A percentile compares a stretch with the other conserved stretches of the same genome.
Conservation (phyloP, 2,329 filamentous ascomycete genomes). For the Botrytis sinoallii region DNA sequence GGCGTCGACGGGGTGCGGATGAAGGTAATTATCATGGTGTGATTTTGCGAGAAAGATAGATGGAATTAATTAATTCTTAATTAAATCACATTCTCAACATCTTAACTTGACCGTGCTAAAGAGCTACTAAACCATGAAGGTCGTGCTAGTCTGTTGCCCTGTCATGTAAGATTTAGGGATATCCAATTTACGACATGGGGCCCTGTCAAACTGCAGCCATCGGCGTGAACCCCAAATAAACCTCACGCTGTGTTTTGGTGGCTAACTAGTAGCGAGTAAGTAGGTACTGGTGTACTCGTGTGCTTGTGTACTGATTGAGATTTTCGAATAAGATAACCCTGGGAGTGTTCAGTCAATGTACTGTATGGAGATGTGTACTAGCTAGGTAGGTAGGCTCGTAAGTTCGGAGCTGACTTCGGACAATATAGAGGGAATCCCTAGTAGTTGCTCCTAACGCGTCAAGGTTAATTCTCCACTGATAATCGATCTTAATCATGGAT, state of each 20-base stretch:
- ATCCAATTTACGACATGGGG: slow-evolving; percentile 10
- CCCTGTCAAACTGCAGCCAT: slow-evolving; percentile 14
- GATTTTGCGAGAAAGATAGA: not conserved
- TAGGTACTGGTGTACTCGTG: not conserved
- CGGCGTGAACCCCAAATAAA: slow-evolving; percentile 4
- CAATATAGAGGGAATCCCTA: slow-evolving; percentile 21
- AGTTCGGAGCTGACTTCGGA: slow-evolving; percentile 24
- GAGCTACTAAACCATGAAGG: not conserved
- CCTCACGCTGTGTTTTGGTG: slow-evolving; percentile 13
- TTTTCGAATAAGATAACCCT: not conserved
- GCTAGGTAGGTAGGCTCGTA: not conserved
- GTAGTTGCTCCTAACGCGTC: slow-evolving; percentile 22
- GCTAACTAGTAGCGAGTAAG: slow-evolving; percentile 2
- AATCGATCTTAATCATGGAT: slow-evolving; percentile 1
- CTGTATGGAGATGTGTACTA: not conserved
- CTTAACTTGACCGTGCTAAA: not conserved
- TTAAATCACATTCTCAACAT: not conserved
- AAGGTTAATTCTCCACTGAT: slow-evolving; percentile 3
- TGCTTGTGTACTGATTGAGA: not conserved
- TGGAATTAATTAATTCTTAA: slow-evolving; percentile 1
- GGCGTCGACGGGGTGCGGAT: not conserved
- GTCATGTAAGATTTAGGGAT: slow-evolving; percentile 15
- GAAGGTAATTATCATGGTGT: slow-evolving; percentile 1
- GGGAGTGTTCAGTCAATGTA: not conserved
- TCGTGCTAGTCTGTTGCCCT: slow-evolving; percentile 12